Evolutionary conservation across 441 rosid genomes (phyloP).

Genomic region (Isatis lusitanica): DNA sequence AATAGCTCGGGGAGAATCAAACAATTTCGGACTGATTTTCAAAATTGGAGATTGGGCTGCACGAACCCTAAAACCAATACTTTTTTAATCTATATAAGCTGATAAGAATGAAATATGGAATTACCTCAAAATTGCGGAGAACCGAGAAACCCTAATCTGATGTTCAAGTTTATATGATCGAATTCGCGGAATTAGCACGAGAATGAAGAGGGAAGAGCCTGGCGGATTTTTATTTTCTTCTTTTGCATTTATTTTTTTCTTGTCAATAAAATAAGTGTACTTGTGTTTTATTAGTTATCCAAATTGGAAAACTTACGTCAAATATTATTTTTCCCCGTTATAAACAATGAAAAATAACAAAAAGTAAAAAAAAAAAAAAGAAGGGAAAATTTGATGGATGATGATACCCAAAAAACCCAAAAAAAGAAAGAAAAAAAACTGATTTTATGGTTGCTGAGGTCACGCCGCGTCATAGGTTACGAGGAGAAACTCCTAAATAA

Average conservation of each 20-base stretch:
- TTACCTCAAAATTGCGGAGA: conserved; percentile 27
- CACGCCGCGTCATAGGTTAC: no score
- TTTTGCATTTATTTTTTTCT: conserved; percentile 6
- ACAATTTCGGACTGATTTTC: background rate
- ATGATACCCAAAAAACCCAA: background rate
- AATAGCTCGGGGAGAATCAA: background rate
- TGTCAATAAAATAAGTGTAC: background rate
- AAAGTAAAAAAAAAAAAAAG: background rate
- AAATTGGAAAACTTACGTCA: background rate
- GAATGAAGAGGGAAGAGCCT: conserved; percentile 29
- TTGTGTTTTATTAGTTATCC: background rate
- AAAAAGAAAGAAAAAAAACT: background rate
- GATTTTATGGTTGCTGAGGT: background rate
- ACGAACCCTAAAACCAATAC: conserved; percentile 14
- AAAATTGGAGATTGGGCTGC: conserved; percentile 18
- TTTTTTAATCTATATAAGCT: background rate
- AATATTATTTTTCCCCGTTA: background rate
- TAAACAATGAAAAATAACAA: background rate
- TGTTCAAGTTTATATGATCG: conserved; percentile 16
- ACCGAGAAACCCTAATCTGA: conserved; percentile 27
- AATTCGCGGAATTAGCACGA: conserved; percentile 22
- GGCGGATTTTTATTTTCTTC: background rate
- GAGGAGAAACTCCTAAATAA: no score
- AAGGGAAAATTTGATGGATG: background rate
- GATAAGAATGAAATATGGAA: background rate